A percentile compares a stretch with the other conserved stretches of the same genome.
phyloP scores from a whole-genome alignment of 2,329 filamentous ascomycete genomes.

The Talaromyces sp. region DNA sequence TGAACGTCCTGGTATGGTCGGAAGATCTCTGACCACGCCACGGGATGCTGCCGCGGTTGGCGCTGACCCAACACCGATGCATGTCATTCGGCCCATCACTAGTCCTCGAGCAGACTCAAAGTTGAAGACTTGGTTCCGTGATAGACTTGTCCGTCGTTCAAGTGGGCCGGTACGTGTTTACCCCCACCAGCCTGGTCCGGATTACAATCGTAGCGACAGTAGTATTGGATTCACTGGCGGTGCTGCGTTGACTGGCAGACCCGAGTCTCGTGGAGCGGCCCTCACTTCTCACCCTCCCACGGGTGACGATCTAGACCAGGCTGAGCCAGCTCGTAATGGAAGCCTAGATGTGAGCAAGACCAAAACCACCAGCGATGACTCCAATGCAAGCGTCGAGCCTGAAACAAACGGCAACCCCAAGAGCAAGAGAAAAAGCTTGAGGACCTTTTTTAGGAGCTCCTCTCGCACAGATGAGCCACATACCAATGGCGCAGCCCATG shows the following conservation, averaged over 20 bases:
- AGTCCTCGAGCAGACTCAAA: constrained; percentile 36
- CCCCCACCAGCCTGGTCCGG: constrained; percentile 27
- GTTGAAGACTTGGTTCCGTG: constrained; percentile 40
- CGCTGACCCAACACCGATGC: constrained; percentile 10
- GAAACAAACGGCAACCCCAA: constrained; percentile 20
- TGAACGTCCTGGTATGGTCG: neutral
- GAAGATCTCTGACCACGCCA: constrained; percentile 5
- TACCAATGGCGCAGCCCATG: constrained; percentile 17
- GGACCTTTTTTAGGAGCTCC: constrained; percentile 31
- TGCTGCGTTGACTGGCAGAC: constrained; percentile 20
- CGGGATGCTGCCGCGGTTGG: constrained; percentile 15
- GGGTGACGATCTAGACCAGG: constrained; percentile 24
- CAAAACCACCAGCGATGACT: constrained; percentile 17
- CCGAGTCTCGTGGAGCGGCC: constrained; percentile 26
- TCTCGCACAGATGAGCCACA: constrained; percentile 24
- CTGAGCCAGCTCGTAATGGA: constrained; percentile 14
- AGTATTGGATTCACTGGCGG: constrained; percentile 25
- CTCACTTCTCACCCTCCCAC: constrained; percentile 37
- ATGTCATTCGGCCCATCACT: constrained; percentile 18
- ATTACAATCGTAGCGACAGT: constrained; percentile 16
- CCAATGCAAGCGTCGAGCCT: constrained; percentile 7
- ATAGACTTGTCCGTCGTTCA: constrained; percentile 31
- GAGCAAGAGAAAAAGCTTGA: constrained; percentile 27
- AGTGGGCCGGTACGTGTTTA: constrained; percentile 28
- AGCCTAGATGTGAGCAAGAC: constrained; percentile 16